phyloP scores from a whole-genome alignment of 2,329 filamentous ascomycete genomes.

The Malbranchea zuffiana region DNA sequence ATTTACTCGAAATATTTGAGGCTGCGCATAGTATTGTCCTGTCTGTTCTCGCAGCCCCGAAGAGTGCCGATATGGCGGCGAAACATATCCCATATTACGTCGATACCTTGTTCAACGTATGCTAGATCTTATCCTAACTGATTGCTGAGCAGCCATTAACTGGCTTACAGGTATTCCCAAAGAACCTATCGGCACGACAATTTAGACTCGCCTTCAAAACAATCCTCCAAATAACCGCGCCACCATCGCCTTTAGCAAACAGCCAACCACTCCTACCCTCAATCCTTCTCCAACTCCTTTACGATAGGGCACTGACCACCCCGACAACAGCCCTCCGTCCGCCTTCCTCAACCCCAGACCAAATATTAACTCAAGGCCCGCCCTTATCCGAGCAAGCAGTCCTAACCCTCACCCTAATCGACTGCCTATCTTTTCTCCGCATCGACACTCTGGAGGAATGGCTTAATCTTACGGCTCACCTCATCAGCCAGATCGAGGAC shows the following conservation, averaged over 20 bases:
- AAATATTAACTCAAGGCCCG: constrained; percentile 23
- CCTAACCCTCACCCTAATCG: constrained; percentile 64
- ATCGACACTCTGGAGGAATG: constrained; percentile 65
- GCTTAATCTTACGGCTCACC: constrained; percentile 59
- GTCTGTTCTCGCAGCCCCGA: constrained; percentile 67
- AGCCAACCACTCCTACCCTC: constrained; percentile 69
- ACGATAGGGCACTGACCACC: constrained; percentile 50
- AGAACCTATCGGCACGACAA: constrained; percentile 67
- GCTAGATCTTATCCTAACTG: constrained; percentile 12
- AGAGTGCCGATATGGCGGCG: constrained; percentile 60
- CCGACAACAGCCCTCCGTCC: constrained; percentile 38
- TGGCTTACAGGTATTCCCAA: constrained; percentile 53
- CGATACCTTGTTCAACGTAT: constrained; percentile 58
- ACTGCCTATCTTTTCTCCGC: constrained; percentile 64
- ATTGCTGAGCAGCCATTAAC: constrained; percentile 7
- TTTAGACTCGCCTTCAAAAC: constrained; percentile 84
- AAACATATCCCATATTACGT: constrained; percentile 73
- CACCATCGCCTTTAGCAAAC: constrained; percentile 63
- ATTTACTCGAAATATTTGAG: constrained; percentile 66
- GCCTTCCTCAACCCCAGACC: constrained; percentile 24
- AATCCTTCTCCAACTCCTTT: constrained; percentile 66
- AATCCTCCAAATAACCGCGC: constrained; percentile 67
- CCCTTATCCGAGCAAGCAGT: constrained; percentile 66
- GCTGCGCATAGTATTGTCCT: constrained; percentile 75
- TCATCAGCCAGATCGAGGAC: constrained; percentile 55